phyloP scores from a whole-genome alignment of 1,284 basidiomycete genomes.

The Earliella scabrosa region DNA sequence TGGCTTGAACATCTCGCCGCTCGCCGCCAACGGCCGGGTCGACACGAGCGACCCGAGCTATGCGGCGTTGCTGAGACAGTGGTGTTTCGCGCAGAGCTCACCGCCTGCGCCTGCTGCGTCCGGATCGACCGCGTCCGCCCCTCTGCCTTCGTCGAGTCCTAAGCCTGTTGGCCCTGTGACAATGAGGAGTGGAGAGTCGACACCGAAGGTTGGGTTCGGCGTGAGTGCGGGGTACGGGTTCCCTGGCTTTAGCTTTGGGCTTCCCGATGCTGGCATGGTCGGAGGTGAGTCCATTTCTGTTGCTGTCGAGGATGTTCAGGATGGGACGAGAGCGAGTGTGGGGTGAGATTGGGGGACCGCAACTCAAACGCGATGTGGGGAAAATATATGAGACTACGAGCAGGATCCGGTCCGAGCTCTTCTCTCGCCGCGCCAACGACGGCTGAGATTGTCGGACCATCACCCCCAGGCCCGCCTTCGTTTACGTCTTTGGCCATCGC shows the following conservation, averaged over 20 bases:
- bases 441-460: not conserved
- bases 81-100: constrained; percentile 65
- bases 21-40: constrained; percentile 19
- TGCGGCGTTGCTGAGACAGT: constrained; percentile 65
- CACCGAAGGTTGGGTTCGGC: constrained; percentile 24
- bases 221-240: constrained; percentile 24
- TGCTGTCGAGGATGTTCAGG: not conserved
- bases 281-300: constrained; percentile 27
- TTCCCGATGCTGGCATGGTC: constrained; percentile 30
- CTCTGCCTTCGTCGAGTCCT: not conserved
- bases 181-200: constrained; percentile 11
- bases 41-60: constrained; percentile 47
- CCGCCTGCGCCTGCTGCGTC: constrained; percentile 25
- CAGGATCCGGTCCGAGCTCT: constrained; percentile 15
- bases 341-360: not conserved
- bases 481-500: constrained; percentile 22
- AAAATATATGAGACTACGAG: constrained; percentile 3
- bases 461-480: not conserved
- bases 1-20: constrained; percentile 9
- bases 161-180: constrained; percentile 5
- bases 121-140: not conserved
- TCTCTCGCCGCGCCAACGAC: not conserved
- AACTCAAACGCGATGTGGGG: no score
- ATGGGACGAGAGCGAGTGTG: not conserved
- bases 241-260: constrained; percentile 30